A percentile compares a stretch with the other conserved stretches of the same genome.
phyloP scores from a whole-genome alignment of 2,329 filamentous ascomycete genomes.

The Aspergillus pseudoglaucus region DNA sequence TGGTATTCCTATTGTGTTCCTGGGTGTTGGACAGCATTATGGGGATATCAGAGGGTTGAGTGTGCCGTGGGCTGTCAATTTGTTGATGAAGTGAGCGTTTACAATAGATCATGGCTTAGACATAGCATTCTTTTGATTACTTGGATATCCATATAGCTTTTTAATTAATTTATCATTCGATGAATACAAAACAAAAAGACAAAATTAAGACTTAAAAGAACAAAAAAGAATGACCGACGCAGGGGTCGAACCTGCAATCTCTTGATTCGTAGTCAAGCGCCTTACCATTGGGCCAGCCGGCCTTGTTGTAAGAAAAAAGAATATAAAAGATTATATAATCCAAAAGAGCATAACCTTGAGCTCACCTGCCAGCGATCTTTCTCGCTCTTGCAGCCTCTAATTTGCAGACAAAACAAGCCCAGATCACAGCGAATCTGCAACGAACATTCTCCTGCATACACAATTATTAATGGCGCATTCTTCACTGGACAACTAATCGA shows the following conservation, averaged over 20 bases:
- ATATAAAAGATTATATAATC: background rate
- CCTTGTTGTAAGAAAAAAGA: constrained; percentile 2
- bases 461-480: background rate
- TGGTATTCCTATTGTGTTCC: constrained; percentile 88
- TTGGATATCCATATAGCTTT: background rate
- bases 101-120: background rate
- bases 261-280: constrained; percentile 49
- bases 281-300: constrained; percentile 44
- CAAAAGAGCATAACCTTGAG: background rate
- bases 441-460: background rate
- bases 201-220: background rate
- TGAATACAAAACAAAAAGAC: background rate
- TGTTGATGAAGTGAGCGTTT: constrained; percentile 49
- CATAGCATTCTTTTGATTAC: background rate
- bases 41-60: constrained; percentile 58
- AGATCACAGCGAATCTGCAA: background rate
- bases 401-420: background rate
- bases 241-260: constrained; percentile 45
- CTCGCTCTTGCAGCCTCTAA: background rate
- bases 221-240: constrained; percentile 24
- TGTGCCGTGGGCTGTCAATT: constrained; percentile 56
- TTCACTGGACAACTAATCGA: background rate
- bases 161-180: too few relatives aligned
- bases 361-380: background rate
- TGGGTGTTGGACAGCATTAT: constrained; percentile 67